These are phyloP conservation scores for Daldinia childiae DNA, from an alignment of 495 filamentous ascomycete genomes.

Conservation along the genomic window DNA sequence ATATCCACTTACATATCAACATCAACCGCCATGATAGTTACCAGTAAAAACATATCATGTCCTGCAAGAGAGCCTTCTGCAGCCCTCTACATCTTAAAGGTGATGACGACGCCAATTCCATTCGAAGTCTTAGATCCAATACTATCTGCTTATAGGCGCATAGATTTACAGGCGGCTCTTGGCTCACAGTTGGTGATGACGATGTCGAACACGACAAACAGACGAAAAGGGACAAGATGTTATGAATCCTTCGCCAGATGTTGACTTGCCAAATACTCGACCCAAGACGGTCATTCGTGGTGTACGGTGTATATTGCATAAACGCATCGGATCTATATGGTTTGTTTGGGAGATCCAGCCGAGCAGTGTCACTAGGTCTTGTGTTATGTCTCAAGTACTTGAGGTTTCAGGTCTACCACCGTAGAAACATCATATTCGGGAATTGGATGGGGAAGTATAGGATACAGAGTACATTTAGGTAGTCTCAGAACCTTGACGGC, in stretches of 20 bases:
- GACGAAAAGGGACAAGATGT: slow-evolving; percentile 1
- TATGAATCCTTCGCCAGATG: neutral
- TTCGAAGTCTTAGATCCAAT: slow-evolving; percentile 35
- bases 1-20: neutral
- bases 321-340: slow-evolving; percentile 23
- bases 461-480: slow-evolving; percentile 5
- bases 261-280: slow-evolving; percentile 12
- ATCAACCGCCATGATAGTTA: too few species aligned
- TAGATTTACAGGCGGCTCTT: slow-evolving; percentile 18
- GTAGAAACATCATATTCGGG: neutral
- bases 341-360: slow-evolving; percentile 21
- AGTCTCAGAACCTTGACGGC: slow-evolving; percentile 19
- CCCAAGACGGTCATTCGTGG: neutral
- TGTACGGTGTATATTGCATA: slow-evolving; percentile 5
- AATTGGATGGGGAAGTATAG: slow-evolving; percentile 26
- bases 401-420: neutral
- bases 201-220: slow-evolving; percentile 37
- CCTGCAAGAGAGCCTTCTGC: slow-evolving; percentile 9
- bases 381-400: slow-evolving; percentile 14
- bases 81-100: slow-evolving; percentile 8
- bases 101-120: slow-evolving; percentile 39
- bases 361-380: neutral
- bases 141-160: slow-evolving; percentile 2
- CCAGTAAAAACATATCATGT: neutral
- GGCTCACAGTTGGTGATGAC: slow-evolving; percentile 35